A percentile compares a stretch with the other conserved stretches of the same genome.
These are phyloP conservation scores for Verticillium longisporum DNA, from an alignment of 2,329 filamentous ascomycete genomes.

Conservation along the genomic window DNA sequence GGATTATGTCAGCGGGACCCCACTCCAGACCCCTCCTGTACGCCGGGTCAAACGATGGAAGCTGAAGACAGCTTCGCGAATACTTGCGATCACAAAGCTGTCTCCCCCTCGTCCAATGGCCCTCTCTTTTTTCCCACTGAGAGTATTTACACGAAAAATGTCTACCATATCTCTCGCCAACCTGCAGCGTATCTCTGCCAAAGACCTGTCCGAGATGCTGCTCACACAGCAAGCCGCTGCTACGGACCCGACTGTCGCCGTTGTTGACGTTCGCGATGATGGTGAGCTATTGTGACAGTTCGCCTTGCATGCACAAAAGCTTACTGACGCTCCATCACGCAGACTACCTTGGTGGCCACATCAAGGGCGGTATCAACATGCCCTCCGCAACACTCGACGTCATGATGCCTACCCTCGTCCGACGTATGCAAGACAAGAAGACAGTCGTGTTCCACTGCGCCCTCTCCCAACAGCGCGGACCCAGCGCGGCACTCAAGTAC, in stretches of 20 bases:
- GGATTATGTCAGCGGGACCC: too few species aligned
- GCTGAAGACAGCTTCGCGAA: too few species aligned
- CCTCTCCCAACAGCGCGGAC: conserved; percentile 84
- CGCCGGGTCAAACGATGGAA: too few species aligned
- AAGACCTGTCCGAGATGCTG: conserved; percentile 61
- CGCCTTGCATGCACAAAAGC: background rate
- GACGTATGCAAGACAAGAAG: conserved; percentile 68
- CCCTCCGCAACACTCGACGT: conserved; percentile 68
- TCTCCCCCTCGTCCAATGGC: background rate
- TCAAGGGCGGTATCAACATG: conserved; percentile 67
- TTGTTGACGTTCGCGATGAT: conserved; percentile 86
- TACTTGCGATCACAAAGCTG: too few species aligned
- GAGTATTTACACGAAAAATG: conserved; percentile 18
- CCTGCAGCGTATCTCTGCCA: conserved; percentile 61
- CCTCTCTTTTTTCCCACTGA: background rate
- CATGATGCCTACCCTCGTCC: conserved; percentile 74
- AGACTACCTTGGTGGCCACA: conserved; percentile 92
- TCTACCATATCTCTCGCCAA: conserved; percentile 56
- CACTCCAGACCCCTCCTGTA: too few species aligned
- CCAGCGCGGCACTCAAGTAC: conserved; percentile 76
- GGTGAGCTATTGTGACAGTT: conserved; percentile 36
- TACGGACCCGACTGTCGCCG: conserved; percentile 47
- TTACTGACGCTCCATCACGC: background rate
- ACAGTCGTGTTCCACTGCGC: conserved; percentile 93
- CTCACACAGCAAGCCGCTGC: conserved; percentile 37